Evolutionary conservation across 176 grass and related monocot species (phyloP), one percentile per base, ranked within the genome.

Genomic region (Dendrocalamus sinicus): DNA sequence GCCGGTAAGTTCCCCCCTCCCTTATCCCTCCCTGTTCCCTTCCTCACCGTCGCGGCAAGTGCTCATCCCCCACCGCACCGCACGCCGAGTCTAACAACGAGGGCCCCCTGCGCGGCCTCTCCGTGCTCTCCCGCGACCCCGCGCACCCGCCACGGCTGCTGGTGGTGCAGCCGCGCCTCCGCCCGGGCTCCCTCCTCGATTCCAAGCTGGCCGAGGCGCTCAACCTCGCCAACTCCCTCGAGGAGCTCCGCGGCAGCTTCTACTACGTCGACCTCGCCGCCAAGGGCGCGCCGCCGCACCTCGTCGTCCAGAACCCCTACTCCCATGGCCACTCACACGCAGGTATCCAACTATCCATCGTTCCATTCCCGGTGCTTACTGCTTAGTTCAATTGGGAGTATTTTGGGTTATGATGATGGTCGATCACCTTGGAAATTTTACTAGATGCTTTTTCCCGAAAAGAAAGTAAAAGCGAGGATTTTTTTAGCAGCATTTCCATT

Each of bases 171-270:
- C 94, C 94, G 44, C 87, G 86, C 74, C 87, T 91, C 60, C 89
- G 94, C 17, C 94, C 91, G 9, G 86, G 92, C 15, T 54, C 66
- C 40, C 84, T 96, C 72, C 94, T 96, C 57, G 52, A 88, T 24
- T 88, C 89, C 47, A 93, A 91, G 86, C 94, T 96, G 58, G 75
- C 91, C 24, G 91, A 96, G 86, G 94, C 86, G 11, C 89, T 95
- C 61, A 93, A 89, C 86, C 86, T 96, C 68, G 89, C 94, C 24
- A 96, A 93, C 83, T 96, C 94, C 44, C 86, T 96, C 28, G 94
- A 93, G 73, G 88, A 93, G 89, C 89, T 81, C 7, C 87, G 91
- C 70, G 94, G 93, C 8, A 91, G 91, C 13, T 89, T 91, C 89
- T 91, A 91, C 61, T 35, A 77, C 24, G 57, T 58, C 51, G 86